phyloP scores from a whole-genome alignment of 352 stramenopile genomes.

The Phytophthora citricola region DNA sequence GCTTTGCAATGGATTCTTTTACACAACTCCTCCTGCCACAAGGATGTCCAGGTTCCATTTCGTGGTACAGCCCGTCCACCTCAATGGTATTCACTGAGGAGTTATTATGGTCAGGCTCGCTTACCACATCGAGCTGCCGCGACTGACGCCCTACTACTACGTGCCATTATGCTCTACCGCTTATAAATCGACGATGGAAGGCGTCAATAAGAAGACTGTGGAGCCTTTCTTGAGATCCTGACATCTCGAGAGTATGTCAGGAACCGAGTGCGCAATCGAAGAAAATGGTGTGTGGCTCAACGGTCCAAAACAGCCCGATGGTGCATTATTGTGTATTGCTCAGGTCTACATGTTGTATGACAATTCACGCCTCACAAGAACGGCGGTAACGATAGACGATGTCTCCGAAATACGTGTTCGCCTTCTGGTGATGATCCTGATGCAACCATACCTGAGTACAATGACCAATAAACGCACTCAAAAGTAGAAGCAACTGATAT shows the following conservation, averaged over 20 bases:
- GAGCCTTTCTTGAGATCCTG: background rate
- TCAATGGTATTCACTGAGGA: too few relatives aligned
- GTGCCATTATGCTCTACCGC: background rate
- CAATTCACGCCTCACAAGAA: background rate
- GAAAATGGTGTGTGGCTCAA: background rate
- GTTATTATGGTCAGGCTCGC: background rate
- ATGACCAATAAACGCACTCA: too few relatives aligned
- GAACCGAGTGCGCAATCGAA: background rate
- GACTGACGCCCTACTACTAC: conserved; percentile 3
- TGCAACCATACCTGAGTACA: too few relatives aligned
- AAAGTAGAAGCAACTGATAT: too few relatives aligned
- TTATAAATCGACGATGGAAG: conserved; percentile 3
- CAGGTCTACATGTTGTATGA: conserved; percentile 2
- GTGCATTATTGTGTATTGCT: conserved; percentile 4
- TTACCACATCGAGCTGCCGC: background rate
- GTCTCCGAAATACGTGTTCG: too few relatives aligned
- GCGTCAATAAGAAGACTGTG: background rate
- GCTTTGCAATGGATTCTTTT: background rate
- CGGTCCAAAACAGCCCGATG: conserved; percentile 1
- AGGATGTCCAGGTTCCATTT: too few relatives aligned
- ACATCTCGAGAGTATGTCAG: background rate
- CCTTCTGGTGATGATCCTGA: too few relatives aligned
- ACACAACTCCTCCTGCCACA: too few relatives aligned
- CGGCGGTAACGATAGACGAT: too few relatives aligned
- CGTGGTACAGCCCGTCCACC: too few relatives aligned